Evolutionary conservation across 192 early-diverging fungal genomes (phyloP), one percentile per base, ranked within the genome.

Genomic region (Mortierella claussenii): DNA sequence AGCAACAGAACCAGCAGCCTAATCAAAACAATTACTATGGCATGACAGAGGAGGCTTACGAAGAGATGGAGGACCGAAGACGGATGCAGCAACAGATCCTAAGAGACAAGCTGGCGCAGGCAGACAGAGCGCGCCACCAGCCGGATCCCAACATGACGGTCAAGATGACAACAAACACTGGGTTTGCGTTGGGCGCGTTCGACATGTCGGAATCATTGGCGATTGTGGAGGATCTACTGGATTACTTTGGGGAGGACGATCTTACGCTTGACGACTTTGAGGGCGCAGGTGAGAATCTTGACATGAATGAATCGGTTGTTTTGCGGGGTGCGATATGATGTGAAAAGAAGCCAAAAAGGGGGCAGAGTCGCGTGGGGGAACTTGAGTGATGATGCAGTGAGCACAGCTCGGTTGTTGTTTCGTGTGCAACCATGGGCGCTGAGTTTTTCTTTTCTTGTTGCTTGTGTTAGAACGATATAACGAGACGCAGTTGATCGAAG

Each of bases 141-240:
- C n/a, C n/a, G n/a, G 65, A 67, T 21, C 73, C 73, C 2, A 62
- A 46, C 23, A 76, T 67, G 65, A 56, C 58, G 3, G 64, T 67
- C 36, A 55, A 76, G 37, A 65, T 67, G 73, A 76, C 73, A 0
- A 67, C 73, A 4, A 67, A 54, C 47, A 57, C 49, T 10, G 73
- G 73, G 4, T 76, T 76, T 40, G 73, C 64, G 2, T 32, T 66
- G 13, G 73, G 73, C 10, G 44, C 64, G 15, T 76, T 76, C 49
- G 73, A 76, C 40, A 76, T 76, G 73, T 67, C 73, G n/a, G 73
- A 76, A 24, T 76, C 73, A 0, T 51, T 76, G 12, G 73, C 73
- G 23, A 76, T 76, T 36, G 65, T 76, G 20, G 73, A 76, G n/a
- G 73, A 76, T 43, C 17, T 76, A 15, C 53, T 76, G 15, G 73